Evolutionary conservation across 441 rosid species (phyloP), one percentile per base, ranked within the genome.

Genomic region (Omphalea diandra): DNA sequence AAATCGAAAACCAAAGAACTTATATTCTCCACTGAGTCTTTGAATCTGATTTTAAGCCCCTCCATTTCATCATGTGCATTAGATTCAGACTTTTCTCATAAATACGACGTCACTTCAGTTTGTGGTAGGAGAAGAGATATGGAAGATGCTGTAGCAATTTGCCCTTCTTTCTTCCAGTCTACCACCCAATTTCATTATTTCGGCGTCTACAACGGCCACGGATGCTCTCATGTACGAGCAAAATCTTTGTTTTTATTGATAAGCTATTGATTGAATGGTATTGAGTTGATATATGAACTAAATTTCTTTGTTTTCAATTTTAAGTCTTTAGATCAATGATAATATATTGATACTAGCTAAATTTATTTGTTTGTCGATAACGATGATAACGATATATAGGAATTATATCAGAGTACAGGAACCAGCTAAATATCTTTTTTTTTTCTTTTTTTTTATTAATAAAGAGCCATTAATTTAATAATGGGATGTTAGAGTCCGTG

Each of bases 191-290:
- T 64, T 31, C 80, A 77, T 60, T 86, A 85, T 60, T 94, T 79
- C 55, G 97, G 91, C 47, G 92, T 94, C 1, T 94, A 86, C 54
- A 97, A 94, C 64, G 98, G 98, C 57, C 97, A 94, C 71, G 98
- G 98, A 31, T 94, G 98, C 82, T 94, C 98, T 71, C 98, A 91
- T 75, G 98, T 93, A 85, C 59, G 65, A 32, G 18, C n/a, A 22
- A 3, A 3, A 2, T 17, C 22, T 47, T 15, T 7, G 22, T 22
- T 3, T 49, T 12, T 1, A n/a, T n/a, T n/a, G n/a, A n/a, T n/a
- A n/a, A n/a, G n/a, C n/a, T n/a, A n/a, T n/a, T n/a, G n/a, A n/a
- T n/a, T n/a, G n/a, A n/a, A n/a, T n/a, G n/a, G n/a, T n/a, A n/a
- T n/a, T n/a, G n/a, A n/a, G n/a, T n/a, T n/a, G n/a, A n/a, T n/a